A percentile compares a stretch with the other conserved stretches of the same genome.
These are phyloP conservation scores for Prunus persica DNA, from an alignment of 306 rosid species.

Conservation along the genomic window DNA sequence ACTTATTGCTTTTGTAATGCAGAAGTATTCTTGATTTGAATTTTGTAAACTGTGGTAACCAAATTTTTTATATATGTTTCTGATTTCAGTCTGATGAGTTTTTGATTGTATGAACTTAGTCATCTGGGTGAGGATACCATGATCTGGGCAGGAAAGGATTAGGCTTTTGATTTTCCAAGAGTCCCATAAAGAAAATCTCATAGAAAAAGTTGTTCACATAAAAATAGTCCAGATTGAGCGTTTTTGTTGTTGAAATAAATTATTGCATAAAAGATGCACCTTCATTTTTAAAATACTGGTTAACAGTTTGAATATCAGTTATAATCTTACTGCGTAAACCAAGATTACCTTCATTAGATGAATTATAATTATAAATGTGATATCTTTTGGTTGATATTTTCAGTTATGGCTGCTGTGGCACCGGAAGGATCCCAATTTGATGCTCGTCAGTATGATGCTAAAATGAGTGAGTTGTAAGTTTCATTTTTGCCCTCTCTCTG, in stretches of 20 bases:
- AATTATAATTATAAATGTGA: not conserved
- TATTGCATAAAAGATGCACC: not conserved
- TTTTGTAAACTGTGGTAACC: not conserved
- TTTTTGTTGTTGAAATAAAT: not conserved
- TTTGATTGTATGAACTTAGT: not conserved
- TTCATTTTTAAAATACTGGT: not conserved
- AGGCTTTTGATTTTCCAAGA: not conserved
- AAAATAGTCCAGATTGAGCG: not conserved
- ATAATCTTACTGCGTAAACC: too few relatives aligned
- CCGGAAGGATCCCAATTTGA: conserved; percentile 67
- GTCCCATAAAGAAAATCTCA: not conserved
- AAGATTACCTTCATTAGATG: too few relatives aligned
- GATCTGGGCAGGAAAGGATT: too few relatives aligned
- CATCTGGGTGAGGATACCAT: too few relatives aligned
- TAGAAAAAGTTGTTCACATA: not conserved
- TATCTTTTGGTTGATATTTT: conserved; percentile 2
- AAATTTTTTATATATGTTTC: not conserved
- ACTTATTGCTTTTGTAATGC: too few relatives aligned
- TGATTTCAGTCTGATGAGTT: not conserved
- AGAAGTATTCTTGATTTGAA: not conserved
- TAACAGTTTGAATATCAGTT: not conserved
- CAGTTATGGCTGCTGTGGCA: conserved; percentile 54
- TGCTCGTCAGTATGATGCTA: conserved; percentile 58
- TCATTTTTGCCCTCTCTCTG: not conserved
- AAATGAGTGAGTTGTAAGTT: conserved; percentile 67